Conservation (phyloP, 176 grass and related monocot species). For the Bonia amplexicaulis region DNA sequence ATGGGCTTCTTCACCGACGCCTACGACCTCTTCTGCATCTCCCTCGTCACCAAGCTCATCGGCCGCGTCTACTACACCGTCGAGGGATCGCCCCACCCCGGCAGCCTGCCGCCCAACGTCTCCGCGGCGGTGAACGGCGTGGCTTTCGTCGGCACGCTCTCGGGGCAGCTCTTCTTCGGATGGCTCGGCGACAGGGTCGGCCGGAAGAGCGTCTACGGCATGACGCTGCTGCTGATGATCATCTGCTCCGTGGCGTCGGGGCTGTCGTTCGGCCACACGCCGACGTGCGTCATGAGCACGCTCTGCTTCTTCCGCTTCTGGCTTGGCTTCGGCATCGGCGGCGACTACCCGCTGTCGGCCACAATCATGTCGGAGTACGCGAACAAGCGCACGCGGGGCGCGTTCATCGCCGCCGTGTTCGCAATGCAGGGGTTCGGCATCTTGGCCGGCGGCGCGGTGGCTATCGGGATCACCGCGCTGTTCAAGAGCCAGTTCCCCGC, state of each 20-base stretch:
- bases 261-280: constrained; percentile 7
- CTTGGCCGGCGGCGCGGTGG: constrained; percentile 42
- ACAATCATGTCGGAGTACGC: constrained; percentile 83
- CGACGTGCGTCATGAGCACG: constrained; percentile 21
- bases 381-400: constrained; percentile 61
- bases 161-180: constrained; percentile 32
- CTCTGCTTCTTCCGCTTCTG: constrained; percentile 87
- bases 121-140: constrained; percentile 24
- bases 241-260: constrained; percentile 25
- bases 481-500: constrained; percentile 30
- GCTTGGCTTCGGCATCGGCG: constrained; percentile 81
- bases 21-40: constrained; percentile 71
- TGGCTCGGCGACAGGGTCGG: constrained; percentile 37
- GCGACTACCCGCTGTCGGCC: constrained; percentile 61
- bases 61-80: constrained; percentile 45
- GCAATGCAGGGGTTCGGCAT: constrained; percentile 83
- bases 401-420: constrained; percentile 76
- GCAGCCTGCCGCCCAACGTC: constrained; percentile 10
- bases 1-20: constrained; percentile 92
- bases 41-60: constrained; percentile 48
- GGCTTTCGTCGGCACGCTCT: constrained; percentile 32
- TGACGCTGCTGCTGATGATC: constrained; percentile 32
- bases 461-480: constrained; percentile 22
- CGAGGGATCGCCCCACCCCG: background rate
- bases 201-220: constrained; percentile 25